phyloP scores from a whole-genome alignment of 148 eudicot species.

The Oxyria digyna region DNA sequence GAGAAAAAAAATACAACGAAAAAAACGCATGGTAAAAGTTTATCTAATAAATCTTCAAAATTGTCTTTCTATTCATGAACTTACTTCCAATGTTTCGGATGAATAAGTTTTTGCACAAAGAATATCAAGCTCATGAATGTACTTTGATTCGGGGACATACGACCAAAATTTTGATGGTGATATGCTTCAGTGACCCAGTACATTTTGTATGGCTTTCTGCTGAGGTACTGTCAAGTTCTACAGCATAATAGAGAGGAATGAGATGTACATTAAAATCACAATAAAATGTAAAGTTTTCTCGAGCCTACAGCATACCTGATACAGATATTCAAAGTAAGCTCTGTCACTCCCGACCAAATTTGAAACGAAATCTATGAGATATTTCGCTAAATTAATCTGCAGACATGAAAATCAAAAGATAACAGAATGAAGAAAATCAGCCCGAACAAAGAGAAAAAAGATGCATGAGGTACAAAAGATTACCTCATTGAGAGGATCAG shows the following conservation, averaged over 20 bases:
- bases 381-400: constrained; percentile 80
- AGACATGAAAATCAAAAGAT: not conserved
- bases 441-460: not conserved
- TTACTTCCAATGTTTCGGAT: not conserved
- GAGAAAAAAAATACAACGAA: not conserved
- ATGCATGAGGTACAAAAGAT: not conserved
- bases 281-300: not conserved
- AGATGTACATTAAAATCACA: not conserved
- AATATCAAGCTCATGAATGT: not conserved
- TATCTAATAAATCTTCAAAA: not conserved
- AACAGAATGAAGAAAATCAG: not conserved
- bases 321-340: constrained; percentile 55
- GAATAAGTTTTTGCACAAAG: not conserved
- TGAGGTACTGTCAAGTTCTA: constrained; percentile 75
- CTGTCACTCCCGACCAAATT: constrained; percentile 57
- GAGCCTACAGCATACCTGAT: constrained; percentile 38
- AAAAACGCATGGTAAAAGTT: not conserved
- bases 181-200: constrained; percentile 26
- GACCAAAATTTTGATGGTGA: not conserved
- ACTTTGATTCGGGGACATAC: not conserved
- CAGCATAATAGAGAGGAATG: constrained; percentile 8
- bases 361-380: constrained; percentile 50
- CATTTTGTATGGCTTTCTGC: constrained; percentile 46
- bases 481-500: constrained; percentile 89
- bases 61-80: not conserved